Evolutionary conservation across 495 filamentous ascomycete genomes (phyloP), one percentile per base, ranked within the genome.

Genomic region (Neurospora terricola): DNA sequence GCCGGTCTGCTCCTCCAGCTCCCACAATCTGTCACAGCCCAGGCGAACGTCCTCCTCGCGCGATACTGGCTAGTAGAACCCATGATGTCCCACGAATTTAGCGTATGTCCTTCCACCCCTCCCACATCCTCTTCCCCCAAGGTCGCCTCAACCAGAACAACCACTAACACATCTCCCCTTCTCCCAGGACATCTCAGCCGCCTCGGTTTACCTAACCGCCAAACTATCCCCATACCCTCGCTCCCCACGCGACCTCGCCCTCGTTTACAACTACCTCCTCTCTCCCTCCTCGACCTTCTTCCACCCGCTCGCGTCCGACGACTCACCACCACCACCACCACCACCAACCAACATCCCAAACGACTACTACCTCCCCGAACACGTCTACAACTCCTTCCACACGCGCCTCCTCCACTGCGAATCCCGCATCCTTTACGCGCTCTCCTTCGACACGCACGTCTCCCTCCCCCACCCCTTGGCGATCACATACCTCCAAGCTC

Each of bases 401-500:
- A 76, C 84, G 16, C 85, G 85, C 9, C 85, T 98, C 8, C 84
- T 97, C 18, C 80, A 86, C 27, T 86, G 88, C 43, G 96, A 99
- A 78, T 87, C 90, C 5, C 86, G 89, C 54, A 89, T 98, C 34
- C 86, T 98, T 0, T 89, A 90, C 72, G 84, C 89, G 0, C 83
- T 98, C 0, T 88, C 90, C 36, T 98, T 97, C 81, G 86, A 95
- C 76, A 93, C 91, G 8, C 92, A 96, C 77, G 90, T 94, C 14
- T 88, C 91, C 2, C 85, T 97, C 1, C 96, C 96, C 0, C 93
- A 98, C 76, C 88, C 92, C 1, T 86, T 98, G n/a, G 92, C 91
- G 39, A 86, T 98, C 70, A 98, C 94, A 5, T 99, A 98, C 82
- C 87, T 98, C 0, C 95, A 98, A 81, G 90, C 96, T 4, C 87